phyloP scores from a whole-genome alignment of 1,284 basidiomycete species.

The Flammula alnicola region DNA sequence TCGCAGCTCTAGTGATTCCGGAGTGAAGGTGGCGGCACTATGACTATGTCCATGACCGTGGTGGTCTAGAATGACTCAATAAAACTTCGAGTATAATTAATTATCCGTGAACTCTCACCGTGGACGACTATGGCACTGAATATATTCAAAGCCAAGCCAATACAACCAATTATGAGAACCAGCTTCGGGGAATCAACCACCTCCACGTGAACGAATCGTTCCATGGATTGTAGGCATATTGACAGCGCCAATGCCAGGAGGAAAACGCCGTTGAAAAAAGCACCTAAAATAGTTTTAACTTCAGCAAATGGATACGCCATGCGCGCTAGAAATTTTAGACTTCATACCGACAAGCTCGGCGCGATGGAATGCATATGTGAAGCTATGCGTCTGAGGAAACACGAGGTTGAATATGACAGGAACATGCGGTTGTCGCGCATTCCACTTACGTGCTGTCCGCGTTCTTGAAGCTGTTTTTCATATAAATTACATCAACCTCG shows the following conservation, averaged over 20 bases:
- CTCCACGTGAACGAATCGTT: conserved; percentile 50
- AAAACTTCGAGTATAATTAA: conserved; percentile 3
- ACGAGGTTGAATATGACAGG: conserved; percentile 11
- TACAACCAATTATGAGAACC: conserved; percentile 48
- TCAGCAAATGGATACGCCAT: conserved; percentile 8
- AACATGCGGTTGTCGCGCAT: conserved; percentile 5
- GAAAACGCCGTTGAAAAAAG: conserved; percentile 58
- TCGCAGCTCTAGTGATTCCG: conserved; percentile 23
- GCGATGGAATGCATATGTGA: conserved; percentile 54
- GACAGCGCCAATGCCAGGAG: conserved; percentile 52
- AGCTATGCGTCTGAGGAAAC: conserved; percentile 41
- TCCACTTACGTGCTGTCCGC: conserved; percentile 41
- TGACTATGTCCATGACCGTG: conserved; percentile 41
- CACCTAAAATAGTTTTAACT: conserved; percentile 35
- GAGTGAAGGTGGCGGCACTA: conserved; percentile 29
- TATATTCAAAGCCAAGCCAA: conserved; percentile 50
- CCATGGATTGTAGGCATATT: conserved; percentile 52
- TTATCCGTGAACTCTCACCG: conserved; percentile 32
- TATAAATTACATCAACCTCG: conserved; percentile 9
- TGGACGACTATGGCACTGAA: conserved; percentile 49
- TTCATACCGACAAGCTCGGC: conserved; percentile 52
- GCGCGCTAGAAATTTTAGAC: conserved; percentile 3
- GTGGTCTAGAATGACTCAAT: conserved; percentile 31
- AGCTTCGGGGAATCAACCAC: conserved; percentile 41
- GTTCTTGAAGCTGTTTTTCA: conserved; percentile 40